A percentile compares a stretch with the other conserved stretches of the same genome.
phyloP scores from a whole-genome alignment of 1,284 basidiomycete species.

The Microbotryum lychnidis-dioicae region DNA sequence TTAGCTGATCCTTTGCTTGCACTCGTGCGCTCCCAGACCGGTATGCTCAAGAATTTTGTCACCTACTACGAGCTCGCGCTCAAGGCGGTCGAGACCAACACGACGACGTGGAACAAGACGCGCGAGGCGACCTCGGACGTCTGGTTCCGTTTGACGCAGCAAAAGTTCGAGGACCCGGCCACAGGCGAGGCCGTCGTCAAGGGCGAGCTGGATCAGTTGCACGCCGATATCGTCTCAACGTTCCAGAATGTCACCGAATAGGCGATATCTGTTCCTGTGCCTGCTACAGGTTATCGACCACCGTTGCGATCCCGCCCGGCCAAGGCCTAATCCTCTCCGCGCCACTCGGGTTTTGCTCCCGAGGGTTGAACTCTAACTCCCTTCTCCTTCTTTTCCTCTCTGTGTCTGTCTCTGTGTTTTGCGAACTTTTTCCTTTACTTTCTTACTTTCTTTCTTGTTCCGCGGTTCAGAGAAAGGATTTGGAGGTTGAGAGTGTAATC shows the following conservation, averaged over 20 bases:
- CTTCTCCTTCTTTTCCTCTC: background rate
- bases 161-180: constrained; percentile 25
- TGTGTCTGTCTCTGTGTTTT: background rate
- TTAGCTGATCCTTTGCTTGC: too few relatives aligned
- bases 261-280: background rate
- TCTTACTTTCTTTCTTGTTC: background rate
- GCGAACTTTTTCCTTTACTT: background rate
- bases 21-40: constrained; percentile 48
- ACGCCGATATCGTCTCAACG: constrained; percentile 45
- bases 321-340: too few relatives aligned
- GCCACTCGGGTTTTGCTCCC: too few relatives aligned
- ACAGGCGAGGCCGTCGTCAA: constrained; percentile 17
- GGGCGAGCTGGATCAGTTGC: constrained; percentile 57
- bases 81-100: constrained; percentile 66
- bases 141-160: constrained; percentile 61
- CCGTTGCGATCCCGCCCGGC: too few relatives aligned
- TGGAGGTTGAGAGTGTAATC: background rate
- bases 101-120: constrained; percentile 88
- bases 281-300: too few relatives aligned
- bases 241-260: constrained; percentile 20
- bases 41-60: constrained; percentile 93
- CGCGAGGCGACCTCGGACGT: constrained; percentile 79
- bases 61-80: constrained; percentile 85
- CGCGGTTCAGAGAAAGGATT: background rate
- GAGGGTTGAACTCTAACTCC: background rate